These are phyloP conservation scores for Zymoseptoria ardabiliae DNA, from an alignment of 2,329 filamentous ascomycete genomes.

Conservation along the genomic window DNA sequence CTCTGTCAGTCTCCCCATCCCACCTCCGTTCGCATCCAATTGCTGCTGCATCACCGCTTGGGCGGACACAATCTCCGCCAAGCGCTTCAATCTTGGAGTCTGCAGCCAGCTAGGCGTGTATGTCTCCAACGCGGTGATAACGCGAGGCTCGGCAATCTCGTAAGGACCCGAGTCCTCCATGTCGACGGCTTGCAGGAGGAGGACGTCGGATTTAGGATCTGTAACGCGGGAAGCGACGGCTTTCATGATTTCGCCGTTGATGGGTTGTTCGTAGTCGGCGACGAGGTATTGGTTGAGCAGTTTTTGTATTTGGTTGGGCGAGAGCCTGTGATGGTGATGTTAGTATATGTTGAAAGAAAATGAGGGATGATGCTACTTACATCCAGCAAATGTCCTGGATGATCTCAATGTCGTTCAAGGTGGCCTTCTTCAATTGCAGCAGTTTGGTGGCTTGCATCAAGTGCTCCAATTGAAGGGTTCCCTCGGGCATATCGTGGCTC, in stretches of 20 bases:
- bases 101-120: slow-evolving; percentile 98
- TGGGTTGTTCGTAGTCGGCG: slow-evolving; percentile 97
- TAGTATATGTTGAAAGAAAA: neutral
- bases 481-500: slow-evolving; percentile 98
- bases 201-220: slow-evolving; percentile 86
- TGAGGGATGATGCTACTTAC: slow-evolving; percentile 51
- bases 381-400: slow-evolving; percentile 99
- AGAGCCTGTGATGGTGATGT: slow-evolving; percentile 57
- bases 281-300: slow-evolving; percentile 97
- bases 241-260: slow-evolving; percentile 99
- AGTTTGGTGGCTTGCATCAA: slow-evolving; percentile 99
- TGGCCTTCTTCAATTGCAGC: slow-evolving; percentile 96
- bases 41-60: slow-evolving; percentile 79
- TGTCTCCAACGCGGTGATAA: slow-evolving; percentile 92
- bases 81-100: slow-evolving; percentile 86
- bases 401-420: slow-evolving; percentile 97
- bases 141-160: slow-evolving; percentile 92
- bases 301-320: slow-evolving; percentile 98
- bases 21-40: slow-evolving; percentile 24
- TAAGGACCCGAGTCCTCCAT: slow-evolving; percentile 99
- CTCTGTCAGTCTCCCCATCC: slow-evolving; percentile 20
- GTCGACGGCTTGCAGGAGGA: slow-evolving; percentile 87
- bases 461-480: slow-evolving; percentile 93
- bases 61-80: slow-evolving; percentile 96
- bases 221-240: slow-evolving; percentile 93